phyloP scores from a whole-genome alignment of 2,329 filamentous ascomycete species.

The Verticillium nubilum region DNA sequence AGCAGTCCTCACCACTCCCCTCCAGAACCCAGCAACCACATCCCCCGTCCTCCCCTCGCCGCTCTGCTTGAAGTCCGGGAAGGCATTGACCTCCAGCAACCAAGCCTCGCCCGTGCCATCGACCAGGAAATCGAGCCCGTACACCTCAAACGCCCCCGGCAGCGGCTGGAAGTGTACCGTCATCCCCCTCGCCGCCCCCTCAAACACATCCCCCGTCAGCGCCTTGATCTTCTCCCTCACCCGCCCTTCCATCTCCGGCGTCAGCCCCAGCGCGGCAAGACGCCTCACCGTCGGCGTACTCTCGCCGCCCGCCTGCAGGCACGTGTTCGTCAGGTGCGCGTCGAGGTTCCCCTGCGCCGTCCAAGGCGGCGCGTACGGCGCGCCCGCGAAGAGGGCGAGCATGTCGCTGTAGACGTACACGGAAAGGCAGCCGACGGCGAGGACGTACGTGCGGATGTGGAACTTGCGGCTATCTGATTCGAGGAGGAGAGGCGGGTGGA shows the following conservation, averaged over 20 bases:
- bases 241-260: constrained; percentile 56
- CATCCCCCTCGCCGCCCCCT: constrained; percentile 80
- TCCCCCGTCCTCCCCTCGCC: constrained; percentile 57
- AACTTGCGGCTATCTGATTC: constrained; percentile 72
- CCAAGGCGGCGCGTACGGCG: constrained; percentile 64
- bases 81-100: constrained; percentile 90
- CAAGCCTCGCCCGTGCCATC: constrained; percentile 59
- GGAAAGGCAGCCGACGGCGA: constrained; percentile 70
- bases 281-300: constrained; percentile 60
- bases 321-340: constrained; percentile 90
- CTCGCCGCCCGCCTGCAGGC: constrained; percentile 61
- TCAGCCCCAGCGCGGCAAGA: constrained; percentile 66
- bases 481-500: constrained; percentile 78
- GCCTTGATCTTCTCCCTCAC: constrained; percentile 34
- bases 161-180: constrained; percentile 87
- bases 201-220: constrained; percentile 73
- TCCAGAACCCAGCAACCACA: constrained; percentile 73
- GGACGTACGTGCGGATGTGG: constrained; percentile 88
- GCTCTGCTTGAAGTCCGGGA: constrained; percentile 93
- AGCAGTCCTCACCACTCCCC: constrained; percentile 62
- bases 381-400: constrained; percentile 86
- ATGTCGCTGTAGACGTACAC: constrained; percentile 86
- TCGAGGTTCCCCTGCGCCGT: constrained; percentile 47
- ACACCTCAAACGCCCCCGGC: constrained; percentile 86
- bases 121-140: constrained; percentile 85